phyloP scores from a whole-genome alignment of 1,284 basidiomycete species.

The Sanghuangporus sanghuang region DNA sequence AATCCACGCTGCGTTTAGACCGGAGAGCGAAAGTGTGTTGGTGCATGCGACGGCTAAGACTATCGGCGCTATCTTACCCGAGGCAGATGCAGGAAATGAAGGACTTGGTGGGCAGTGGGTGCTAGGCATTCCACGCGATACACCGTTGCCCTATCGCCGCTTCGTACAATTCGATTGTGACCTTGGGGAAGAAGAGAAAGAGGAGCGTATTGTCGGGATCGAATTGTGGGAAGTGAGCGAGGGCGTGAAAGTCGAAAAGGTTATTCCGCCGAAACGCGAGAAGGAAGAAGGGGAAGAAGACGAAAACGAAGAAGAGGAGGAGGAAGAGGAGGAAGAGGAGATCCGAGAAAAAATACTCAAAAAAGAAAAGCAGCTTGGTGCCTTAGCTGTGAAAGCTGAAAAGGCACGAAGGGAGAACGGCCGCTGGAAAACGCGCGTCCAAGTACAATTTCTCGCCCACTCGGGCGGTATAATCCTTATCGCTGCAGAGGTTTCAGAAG shows the following conservation, averaged over 20 bases:
- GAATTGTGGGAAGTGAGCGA: conserved; percentile 89
- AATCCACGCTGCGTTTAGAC: conserved; percentile 47
- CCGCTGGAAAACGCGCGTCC: conserved; percentile 48
- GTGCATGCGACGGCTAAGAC: conserved; percentile 60
- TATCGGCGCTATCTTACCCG: conserved; percentile 80
- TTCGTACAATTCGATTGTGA: conserved; percentile 67
- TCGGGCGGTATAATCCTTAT: conserved; percentile 48
- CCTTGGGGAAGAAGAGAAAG: conserved; percentile 41
- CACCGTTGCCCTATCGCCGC: conserved; percentile 76
- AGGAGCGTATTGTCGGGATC: conserved; percentile 51
- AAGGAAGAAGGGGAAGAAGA: conserved; percentile 51
- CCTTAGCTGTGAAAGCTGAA: conserved; percentile 43
- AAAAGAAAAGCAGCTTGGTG: conserved; percentile 57
- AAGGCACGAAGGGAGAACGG: conserved; percentile 44
- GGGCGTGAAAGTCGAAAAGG: conserved; percentile 71
- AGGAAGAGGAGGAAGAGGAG: conserved; percentile 45
- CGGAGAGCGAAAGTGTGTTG: conserved; percentile 38
- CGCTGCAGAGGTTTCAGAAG: conserved; percentile 42
- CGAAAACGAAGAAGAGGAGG: conserved; percentile 50
- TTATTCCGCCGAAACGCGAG: conserved; percentile 45
- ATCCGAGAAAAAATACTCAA: conserved; percentile 63
- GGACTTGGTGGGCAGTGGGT: conserved; percentile 60
- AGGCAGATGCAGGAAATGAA: conserved; percentile 33
- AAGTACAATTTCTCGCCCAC: conserved; percentile 59
- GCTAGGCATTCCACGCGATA: conserved; percentile 65